Evolutionary conservation across 176 grass and related monocot genomes (phyloP).

Genomic region (Phyllostachys edulis): DNA sequence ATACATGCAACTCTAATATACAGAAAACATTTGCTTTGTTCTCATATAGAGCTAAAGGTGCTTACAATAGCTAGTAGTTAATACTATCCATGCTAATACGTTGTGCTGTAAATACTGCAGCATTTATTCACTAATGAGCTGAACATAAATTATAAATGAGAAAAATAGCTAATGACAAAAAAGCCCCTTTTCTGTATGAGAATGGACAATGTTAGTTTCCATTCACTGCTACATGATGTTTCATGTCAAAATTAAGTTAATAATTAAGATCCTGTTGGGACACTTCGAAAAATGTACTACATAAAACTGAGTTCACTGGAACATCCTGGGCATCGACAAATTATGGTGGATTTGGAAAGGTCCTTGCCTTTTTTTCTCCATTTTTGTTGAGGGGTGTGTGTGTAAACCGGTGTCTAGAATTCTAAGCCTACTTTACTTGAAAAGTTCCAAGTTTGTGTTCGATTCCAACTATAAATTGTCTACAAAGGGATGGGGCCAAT

Average conservation of each 20-base stretch:
- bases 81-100: background rate
- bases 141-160: background rate
- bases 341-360: background rate
- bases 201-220: background rate
- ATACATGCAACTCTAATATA: background rate
- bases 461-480: background rate
- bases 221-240: background rate
- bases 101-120: background rate
- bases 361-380: background rate
- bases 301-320: background rate
- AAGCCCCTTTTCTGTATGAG: background rate
- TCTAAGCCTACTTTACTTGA: background rate
- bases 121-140: slow-evolving; percentile 6
- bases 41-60: background rate
- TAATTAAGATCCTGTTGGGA: background rate
- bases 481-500: background rate
- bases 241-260: background rate
- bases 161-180: background rate
- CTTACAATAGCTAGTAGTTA: background rate
- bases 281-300: background rate
- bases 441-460: background rate
- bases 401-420: background rate
- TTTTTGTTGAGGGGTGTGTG: background rate
- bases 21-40: slow-evolving; percentile 12
- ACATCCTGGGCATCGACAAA: background rate